Conservation (phyloP, 352 stramenopile species). For the Phytophthora constricta region DNA sequence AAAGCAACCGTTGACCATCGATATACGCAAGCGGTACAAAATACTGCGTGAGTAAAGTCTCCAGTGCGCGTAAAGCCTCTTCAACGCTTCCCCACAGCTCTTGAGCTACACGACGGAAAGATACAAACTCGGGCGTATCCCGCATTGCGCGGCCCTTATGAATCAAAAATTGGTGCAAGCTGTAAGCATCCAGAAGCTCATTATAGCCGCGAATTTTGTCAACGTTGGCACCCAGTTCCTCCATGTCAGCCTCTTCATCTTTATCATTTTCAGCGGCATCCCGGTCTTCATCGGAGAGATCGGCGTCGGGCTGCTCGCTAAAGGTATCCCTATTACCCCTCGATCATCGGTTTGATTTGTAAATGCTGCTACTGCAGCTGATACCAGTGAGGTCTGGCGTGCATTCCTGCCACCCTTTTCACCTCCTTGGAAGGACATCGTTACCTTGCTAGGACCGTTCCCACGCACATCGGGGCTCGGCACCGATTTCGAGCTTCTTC, state of each 20-base stretch:
- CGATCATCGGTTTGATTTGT: slow-evolving; percentile 42
- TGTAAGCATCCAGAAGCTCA: slow-evolving; percentile 80
- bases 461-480: slow-evolving; percentile 1
- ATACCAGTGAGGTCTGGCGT: slow-evolving; percentile 22
- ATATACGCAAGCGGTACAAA: slow-evolving; percentile 88
- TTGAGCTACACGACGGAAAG: slow-evolving; percentile 80
- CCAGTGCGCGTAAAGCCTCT: slow-evolving; percentile 72
- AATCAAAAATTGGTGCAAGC: slow-evolving; percentile 91
- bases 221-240: slow-evolving; percentile 75
- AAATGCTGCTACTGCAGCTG: slow-evolving; percentile 28
- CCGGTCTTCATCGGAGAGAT: slow-evolving; percentile 25
- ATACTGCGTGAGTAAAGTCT: slow-evolving; percentile 80
- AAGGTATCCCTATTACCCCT: slow-evolving; percentile 14
- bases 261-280: slow-evolving; percentile 25
- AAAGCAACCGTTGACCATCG: slow-evolving; percentile 80
- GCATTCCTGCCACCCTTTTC: slow-evolving; percentile 5
- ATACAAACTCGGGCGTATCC: slow-evolving; percentile 89
- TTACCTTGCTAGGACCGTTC: slow-evolving; percentile 33
- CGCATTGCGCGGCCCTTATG: slow-evolving; percentile 82
- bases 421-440: slow-evolving; percentile 36
- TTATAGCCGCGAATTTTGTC: slow-evolving; percentile 86
- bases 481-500: slow-evolving; percentile 5
- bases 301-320: slow-evolving; percentile 24
- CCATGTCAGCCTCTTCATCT: slow-evolving; percentile 48
- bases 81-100: slow-evolving; percentile 86